phyloP scores from a whole-genome alignment of 768 basidiomycete species.

The Rhizopogon rudus region DNA sequence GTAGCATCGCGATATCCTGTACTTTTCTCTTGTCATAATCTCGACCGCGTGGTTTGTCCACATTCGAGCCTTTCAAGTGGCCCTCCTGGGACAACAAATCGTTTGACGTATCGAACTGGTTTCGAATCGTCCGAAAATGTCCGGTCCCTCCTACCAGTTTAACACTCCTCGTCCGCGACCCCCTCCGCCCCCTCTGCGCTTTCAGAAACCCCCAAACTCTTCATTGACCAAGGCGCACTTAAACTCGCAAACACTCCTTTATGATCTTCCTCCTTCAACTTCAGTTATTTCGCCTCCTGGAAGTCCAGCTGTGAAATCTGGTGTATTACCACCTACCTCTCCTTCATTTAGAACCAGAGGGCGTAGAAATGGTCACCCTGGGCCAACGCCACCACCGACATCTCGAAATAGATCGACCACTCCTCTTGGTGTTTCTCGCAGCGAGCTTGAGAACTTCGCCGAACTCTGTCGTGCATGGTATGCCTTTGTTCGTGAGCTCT shows the following conservation, averaged over 20 bases:
- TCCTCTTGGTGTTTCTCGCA: constrained; percentile 58
- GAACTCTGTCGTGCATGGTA: constrained; percentile 77
- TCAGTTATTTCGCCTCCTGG: constrained; percentile 51
- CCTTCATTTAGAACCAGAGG: constrained; percentile 53
- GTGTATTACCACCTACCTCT: constrained; percentile 50
- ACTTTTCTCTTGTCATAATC: not conserved
- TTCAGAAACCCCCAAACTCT: constrained; percentile 40
- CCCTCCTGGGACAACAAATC: constrained; percentile 7
- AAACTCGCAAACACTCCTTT: constrained; percentile 63
- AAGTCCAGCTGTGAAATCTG: constrained; percentile 40
- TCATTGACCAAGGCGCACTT: constrained; percentile 37
- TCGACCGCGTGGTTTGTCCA: constrained; percentile 8
- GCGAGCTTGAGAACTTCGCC: constrained; percentile 75
- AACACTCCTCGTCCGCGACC: constrained; percentile 58
- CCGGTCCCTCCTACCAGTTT: constrained; percentile 57
- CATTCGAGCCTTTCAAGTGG: constrained; percentile 7
- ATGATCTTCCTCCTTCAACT: constrained; percentile 63
- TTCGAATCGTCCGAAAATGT: constrained; percentile 40
- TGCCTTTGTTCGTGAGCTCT: constrained; percentile 14
- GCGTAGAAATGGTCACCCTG: constrained; percentile 44
- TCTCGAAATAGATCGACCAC: constrained; percentile 63
- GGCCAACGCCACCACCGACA: constrained; percentile 50
- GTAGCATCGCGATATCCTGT: not conserved
- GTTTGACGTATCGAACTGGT: constrained; percentile 24
- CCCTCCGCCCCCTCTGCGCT: constrained; percentile 55